These are phyloP conservation scores for Chlamydomonas applanata DNA, from an alignment of 139 green algal species.

Conservation along the genomic window DNA sequence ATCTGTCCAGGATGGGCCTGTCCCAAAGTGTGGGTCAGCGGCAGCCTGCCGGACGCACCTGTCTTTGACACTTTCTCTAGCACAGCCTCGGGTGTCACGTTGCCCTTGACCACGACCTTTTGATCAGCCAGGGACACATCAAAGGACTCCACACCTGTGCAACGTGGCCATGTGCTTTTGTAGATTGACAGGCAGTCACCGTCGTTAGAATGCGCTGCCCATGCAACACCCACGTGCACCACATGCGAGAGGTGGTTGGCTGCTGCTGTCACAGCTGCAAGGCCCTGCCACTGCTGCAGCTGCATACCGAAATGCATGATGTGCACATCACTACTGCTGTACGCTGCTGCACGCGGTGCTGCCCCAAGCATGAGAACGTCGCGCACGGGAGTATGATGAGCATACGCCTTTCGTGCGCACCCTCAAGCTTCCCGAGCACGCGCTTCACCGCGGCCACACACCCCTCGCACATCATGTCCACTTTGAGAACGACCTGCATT, in stretches of 20 bases:
- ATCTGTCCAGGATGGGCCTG: too few species aligned
- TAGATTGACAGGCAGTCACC: background rate
- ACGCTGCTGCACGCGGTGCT: background rate
- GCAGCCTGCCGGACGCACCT: too few species aligned
- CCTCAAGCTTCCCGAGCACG: constrained; percentile 60
- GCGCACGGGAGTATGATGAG: background rate
- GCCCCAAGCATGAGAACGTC: background rate
- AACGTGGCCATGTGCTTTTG: background rate
- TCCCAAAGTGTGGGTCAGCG: too few species aligned
- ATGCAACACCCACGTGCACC: background rate
- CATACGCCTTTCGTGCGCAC: constrained; percentile 8
- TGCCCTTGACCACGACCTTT: constrained; percentile 64
- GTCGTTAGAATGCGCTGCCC: background rate
- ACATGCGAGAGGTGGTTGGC: background rate
- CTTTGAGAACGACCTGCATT: constrained; percentile 53
- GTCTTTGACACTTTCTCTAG: constrained; percentile 70
- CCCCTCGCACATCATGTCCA: constrained; percentile 67
- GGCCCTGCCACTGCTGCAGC: background rate
- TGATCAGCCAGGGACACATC: constrained; percentile 62
- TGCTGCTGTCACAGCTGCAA: background rate
- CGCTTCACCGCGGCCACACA: constrained; percentile 58
- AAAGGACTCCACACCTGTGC: constrained; percentile 61
- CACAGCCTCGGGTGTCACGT: constrained; percentile 57
- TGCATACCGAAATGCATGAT: background rate
- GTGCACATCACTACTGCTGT: background rate